These are phyloP conservation scores for Trypanosoma scelopori DNA, from an alignment of 208 protist genomes.

Conservation along the genomic window DNA sequence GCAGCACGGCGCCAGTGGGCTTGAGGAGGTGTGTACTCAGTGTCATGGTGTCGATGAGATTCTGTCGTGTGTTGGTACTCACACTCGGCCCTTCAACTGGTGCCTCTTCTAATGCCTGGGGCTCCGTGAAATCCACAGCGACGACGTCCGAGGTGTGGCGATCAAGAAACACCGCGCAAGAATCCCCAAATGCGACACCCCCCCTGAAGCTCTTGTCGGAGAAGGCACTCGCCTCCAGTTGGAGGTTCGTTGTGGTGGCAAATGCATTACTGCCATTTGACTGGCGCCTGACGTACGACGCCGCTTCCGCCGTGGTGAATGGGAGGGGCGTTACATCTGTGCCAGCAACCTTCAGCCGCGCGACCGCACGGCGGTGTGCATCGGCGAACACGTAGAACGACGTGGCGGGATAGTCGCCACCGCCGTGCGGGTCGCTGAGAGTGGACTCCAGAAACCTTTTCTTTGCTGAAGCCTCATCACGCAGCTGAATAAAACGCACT, in stretches of 20 bases:
- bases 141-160: slow-evolving; percentile 18
- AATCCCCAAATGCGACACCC: not conserved
- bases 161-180: slow-evolving; percentile 1
- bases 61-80: not conserved
- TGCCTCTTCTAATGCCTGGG: not conserved
- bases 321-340: slow-evolving; percentile 4
- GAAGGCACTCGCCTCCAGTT: not conserved
- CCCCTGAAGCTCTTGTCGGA: not conserved
- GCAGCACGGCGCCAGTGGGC: slow-evolving; percentile 19
- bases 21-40: slow-evolving; percentile 22
- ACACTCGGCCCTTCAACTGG: not conserved
- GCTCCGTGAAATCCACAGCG: slow-evolving; percentile 17
- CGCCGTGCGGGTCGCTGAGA: not conserved
- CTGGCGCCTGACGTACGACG: slow-evolving; percentile 10
- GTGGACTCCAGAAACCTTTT: slow-evolving; percentile 1
- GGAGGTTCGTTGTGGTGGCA: not conserved
- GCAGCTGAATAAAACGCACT: not conserved
- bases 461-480: slow-evolving; percentile 2
- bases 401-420: not conserved
- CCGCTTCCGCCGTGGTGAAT: slow-evolving; percentile 19
- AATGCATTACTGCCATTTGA: not conserved
- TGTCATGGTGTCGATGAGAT: slow-evolving; percentile 10
- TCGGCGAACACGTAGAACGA: slow-evolving; percentile 11
- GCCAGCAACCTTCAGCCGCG: not conserved
- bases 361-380: not conserved